phyloP scores from a whole-genome alignment of 345 rosid species.

The Microthlaspi erraticum region DNA sequence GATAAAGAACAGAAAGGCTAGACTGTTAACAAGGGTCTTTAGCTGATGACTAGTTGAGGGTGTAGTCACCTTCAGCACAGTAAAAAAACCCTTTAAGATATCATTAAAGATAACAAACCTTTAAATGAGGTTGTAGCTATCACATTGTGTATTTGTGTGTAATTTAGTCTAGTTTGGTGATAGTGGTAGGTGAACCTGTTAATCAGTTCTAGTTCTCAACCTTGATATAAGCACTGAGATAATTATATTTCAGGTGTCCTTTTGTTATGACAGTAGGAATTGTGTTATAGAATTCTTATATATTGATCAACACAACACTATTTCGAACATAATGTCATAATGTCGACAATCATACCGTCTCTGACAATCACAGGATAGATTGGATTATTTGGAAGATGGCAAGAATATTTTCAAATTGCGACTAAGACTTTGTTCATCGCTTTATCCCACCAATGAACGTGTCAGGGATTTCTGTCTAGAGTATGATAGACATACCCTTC shows the following conservation, averaged over 20 bases:
- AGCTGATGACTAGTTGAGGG: conserved; percentile 19
- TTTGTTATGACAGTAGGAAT: conserved; percentile 17
- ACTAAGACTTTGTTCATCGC: conserved; percentile 87
- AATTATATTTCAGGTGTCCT: conserved; percentile 5
- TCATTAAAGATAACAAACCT: conserved; percentile 5
- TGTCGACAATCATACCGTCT: conserved; percentile 6
- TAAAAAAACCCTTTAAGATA: neutral
- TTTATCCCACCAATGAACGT: conserved; percentile 92
- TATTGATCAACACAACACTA: conserved; percentile 20
- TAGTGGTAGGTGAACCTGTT: conserved; percentile 18
- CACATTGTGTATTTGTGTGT: conserved; percentile 27
- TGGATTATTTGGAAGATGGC: conserved; percentile 98
- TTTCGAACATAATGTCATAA: conserved; percentile 25
- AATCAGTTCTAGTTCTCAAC: conserved; percentile 18
- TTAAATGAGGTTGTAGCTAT: neutral
- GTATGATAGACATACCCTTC: conserved; percentile 95
- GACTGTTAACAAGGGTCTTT: conserved; percentile 25
- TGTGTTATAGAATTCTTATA: conserved; percentile 1
- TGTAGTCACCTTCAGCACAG: conserved; percentile 20
- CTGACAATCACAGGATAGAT: conserved; percentile 71
- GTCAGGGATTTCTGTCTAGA: conserved; percentile 97
- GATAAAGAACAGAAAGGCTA: conserved; percentile 21
- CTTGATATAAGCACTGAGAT: conserved; percentile 18
- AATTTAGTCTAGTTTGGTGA: conserved; percentile 22
- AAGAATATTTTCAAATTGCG: conserved; percentile 85